Evolutionary conservation across 768 basidiomycete species (phyloP), one percentile per base, ranked within the genome.

Genomic region (Boletus sp.): DNA sequence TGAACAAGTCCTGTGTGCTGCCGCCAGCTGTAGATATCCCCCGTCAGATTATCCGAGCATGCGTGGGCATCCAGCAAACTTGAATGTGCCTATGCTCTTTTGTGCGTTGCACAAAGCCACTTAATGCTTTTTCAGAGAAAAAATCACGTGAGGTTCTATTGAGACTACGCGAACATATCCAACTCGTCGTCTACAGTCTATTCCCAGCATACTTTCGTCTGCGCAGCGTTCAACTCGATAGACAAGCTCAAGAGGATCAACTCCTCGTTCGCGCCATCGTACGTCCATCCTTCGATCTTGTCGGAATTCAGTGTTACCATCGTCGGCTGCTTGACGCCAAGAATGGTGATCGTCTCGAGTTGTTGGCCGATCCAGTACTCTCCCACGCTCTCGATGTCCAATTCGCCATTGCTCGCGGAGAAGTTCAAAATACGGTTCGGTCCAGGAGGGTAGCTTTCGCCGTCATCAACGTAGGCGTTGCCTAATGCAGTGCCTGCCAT

Each of bases 391-490:
- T 57, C 60, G 28, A 87, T 74, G 0, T 53, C 50, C 28, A 90
- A 57, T 45, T 67, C 56, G 14, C 73, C 68, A n/a, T 62, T 61
- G 4, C 60, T 55, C 8, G 76, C 80, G 1, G 59, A 51, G 66
- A 89, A 81, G 1, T 64, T 77, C 53, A 89, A 64, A 11, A 65
- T 78, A 2, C 60, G 78, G 67, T 73, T 79, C 3, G 78, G 76
- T n/a, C 80, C 79, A 15, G 83, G 83, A 20, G 83, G 83, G 54
- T 79, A 67, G 61, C 77, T 83, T 35, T 83, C 76, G 7, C 89
- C 89, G 62, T 91, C 90, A 66, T 91, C 90, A n/a, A 91, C 58
- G 64, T 85, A 87, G 0, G 84, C 83, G 32, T 77, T 71, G 1
- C 89, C 89, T 47, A 75, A 78, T 0, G 89, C 88, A 6, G 67